Percentiles rank a stretch among this genome's conserved stretches.
Conservation (phyloP, 148 eudicot species). For the Agrostemma githago region DNA sequence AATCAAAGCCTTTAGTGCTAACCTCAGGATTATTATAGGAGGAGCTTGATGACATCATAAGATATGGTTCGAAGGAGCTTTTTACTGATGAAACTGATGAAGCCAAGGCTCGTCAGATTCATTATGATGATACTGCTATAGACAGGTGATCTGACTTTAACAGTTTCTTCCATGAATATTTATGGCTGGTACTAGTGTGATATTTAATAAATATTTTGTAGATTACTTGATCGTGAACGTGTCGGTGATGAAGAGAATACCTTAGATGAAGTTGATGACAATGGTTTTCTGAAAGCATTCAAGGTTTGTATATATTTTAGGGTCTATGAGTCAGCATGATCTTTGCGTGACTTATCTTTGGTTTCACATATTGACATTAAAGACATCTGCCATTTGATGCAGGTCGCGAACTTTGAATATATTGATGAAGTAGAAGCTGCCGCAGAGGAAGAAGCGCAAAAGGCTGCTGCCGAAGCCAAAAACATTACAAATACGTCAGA, state of each 20-base stretch:
- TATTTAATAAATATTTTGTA: constrained; percentile 24
- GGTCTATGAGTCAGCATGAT: background rate
- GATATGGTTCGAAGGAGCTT: constrained; percentile 92
- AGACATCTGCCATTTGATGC: constrained; percentile 15
- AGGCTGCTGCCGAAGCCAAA: constrained; percentile 50
- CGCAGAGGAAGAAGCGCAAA: constrained; percentile 56
- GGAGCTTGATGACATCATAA: constrained; percentile 93
- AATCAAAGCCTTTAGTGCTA: constrained; percentile 1
- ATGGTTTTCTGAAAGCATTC: constrained; percentile 85
- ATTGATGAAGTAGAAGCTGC: constrained; percentile 70
- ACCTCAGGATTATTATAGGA: constrained; percentile 41
- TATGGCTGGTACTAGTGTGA: background rate
- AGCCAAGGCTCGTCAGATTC: constrained; percentile 92
- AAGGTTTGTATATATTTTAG: constrained; percentile 47
- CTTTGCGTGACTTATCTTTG: background rate
- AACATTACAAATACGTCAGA: constrained; percentile 45
- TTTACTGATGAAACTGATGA: constrained; percentile 95
- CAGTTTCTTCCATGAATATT: constrained; percentile 9
- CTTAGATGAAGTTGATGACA: constrained; percentile 80
- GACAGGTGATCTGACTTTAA: constrained; percentile 47
- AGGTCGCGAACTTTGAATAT: constrained; percentile 98
- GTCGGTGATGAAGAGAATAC: constrained; percentile 73
- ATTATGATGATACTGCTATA: constrained; percentile 93
- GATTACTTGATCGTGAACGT: constrained; percentile 88
- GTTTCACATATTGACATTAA: background rate